A percentile compares a stretch with the other conserved stretches of the same genome.
These are phyloP conservation scores for Anthostomella pinea DNA, from an alignment of 2,329 filamentous ascomycete species.

Conservation along the genomic window DNA sequence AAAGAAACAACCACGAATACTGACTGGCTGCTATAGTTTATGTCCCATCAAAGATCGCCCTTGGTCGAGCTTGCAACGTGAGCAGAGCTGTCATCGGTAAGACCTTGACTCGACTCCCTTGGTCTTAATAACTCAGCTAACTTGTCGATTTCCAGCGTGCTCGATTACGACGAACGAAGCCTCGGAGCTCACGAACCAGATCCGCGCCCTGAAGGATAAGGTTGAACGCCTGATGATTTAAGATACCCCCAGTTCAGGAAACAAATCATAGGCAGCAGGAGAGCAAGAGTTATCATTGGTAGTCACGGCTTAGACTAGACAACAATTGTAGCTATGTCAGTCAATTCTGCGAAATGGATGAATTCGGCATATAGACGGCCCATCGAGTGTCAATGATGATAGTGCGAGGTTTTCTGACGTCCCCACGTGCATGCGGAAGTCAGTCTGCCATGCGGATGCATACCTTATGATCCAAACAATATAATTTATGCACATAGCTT, in stretches of 20 bases:
- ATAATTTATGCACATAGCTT: too few relatives aligned
- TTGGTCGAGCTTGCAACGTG: conserved; percentile 88
- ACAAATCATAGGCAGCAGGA: conserved; percentile 4
- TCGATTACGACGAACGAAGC: conserved; percentile 88
- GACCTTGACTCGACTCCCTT: conserved; percentile 45
- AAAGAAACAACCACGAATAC: too few relatives aligned
- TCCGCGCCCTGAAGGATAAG: conserved; percentile 87
- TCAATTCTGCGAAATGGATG: too few relatives aligned
- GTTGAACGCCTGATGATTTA: conserved; percentile 95
- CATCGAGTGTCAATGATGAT: too few relatives aligned
- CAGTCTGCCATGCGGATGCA: too few relatives aligned
- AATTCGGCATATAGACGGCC: too few relatives aligned
- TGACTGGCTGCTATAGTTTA: too few relatives aligned
- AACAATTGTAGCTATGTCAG: not conserved
- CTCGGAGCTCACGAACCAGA: conserved; percentile 82
- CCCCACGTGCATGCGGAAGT: too few relatives aligned
- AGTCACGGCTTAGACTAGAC: conserved; percentile 7
- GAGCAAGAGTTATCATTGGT: conserved; percentile 1
- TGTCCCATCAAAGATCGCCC: conserved; percentile 65
- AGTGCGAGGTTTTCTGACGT: too few relatives aligned
- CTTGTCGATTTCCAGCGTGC: too few relatives aligned
- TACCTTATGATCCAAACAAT: too few relatives aligned
- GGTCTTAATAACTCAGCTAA: not conserved
- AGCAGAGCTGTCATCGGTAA: conserved; percentile 83
- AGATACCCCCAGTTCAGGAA: conserved; percentile 27